These are phyloP conservation scores for Pittosporum tobira DNA, from an alignment of 129 eudicot species.

Conservation along the genomic window DNA sequence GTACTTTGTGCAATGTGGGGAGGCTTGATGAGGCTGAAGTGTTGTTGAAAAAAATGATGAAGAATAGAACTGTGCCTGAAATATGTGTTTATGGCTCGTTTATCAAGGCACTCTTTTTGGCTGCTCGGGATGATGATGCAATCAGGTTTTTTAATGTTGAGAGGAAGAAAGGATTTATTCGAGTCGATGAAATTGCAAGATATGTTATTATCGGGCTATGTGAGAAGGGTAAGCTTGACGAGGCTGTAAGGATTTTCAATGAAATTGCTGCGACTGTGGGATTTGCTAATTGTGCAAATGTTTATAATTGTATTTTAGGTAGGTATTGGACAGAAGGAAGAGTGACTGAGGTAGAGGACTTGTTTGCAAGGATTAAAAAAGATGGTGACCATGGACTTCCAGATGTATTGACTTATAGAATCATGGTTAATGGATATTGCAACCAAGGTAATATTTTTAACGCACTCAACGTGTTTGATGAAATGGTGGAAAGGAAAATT, in stretches of 20 bases:
- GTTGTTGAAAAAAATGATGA: conserved; percentile 41
- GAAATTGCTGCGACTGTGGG: conserved; percentile 18
- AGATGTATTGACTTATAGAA: conserved; percentile 15
- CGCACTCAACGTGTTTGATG: conserved; percentile 31
- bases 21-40: conserved; percentile 36
- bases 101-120: conserved; percentile 33
- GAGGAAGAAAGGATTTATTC: conserved; percentile 39
- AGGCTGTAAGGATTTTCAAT: conserved; percentile 29
- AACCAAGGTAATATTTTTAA: conserved; percentile 18
- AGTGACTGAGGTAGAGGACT: conserved; percentile 24
- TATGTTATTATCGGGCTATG: conserved; percentile 28
- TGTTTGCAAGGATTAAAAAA: conserved; percentile 15
- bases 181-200: conserved; percentile 32
- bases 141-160: conserved; percentile 29
- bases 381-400: conserved; percentile 10
- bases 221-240: conserved; percentile 29
- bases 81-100: conserved; percentile 45
- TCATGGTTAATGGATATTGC: conserved; percentile 42
- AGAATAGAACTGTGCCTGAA: conserved; percentile 22
- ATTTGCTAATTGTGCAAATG: conserved; percentile 10
- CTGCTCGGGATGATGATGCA: conserved; percentile 38
- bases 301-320: conserved; percentile 22
- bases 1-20: conserved; percentile 28
- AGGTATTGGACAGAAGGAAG: conserved; percentile 23
- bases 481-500: conserved; percentile 32